These are phyloP conservation scores for Diaporthe amygdali DNA, from an alignment of 2,329 filamentous ascomycete species.

Conservation along the genomic window DNA sequence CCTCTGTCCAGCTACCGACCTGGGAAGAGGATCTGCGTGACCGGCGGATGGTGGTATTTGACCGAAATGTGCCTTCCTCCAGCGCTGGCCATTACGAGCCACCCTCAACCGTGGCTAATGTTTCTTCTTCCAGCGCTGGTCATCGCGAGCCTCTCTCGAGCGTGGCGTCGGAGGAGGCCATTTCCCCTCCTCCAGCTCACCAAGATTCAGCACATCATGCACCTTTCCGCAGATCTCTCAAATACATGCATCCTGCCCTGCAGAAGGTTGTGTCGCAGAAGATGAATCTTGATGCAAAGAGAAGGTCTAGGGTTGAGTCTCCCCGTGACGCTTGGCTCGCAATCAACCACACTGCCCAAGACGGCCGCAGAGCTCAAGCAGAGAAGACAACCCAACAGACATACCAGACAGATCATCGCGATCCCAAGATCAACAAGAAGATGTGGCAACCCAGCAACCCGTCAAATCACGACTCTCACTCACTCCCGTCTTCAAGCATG, in stretches of 20 bases:
- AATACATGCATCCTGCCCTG: neutral
- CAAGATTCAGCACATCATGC: no score
- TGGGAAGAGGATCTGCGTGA: neutral
- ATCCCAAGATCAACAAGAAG: neutral
- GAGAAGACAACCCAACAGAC: neutral
- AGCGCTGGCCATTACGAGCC: neutral
- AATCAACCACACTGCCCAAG: neutral
- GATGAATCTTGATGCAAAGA: neutral
- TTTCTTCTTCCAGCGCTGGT: neutral
- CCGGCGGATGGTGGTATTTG: neutral
- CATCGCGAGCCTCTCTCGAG: neutral
- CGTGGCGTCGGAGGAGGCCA: neutral
- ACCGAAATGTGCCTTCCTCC: neutral
- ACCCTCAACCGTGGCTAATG: no score
- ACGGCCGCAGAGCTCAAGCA: neutral
- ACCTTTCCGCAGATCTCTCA: neutral
- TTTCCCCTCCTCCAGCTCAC: neutral
- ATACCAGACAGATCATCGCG: neutral
- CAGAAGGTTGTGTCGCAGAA: neutral
- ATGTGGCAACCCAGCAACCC: constrained; percentile 18
- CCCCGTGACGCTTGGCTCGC: neutral
- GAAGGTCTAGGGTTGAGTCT: neutral
- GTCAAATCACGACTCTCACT: constrained; percentile 11
- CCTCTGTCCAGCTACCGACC: neutral
- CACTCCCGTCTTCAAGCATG: constrained; percentile 9